Evolutionary conservation across 352 stramenopile species (phyloP).

Genomic region (Globisporangium nagaii): DNA sequence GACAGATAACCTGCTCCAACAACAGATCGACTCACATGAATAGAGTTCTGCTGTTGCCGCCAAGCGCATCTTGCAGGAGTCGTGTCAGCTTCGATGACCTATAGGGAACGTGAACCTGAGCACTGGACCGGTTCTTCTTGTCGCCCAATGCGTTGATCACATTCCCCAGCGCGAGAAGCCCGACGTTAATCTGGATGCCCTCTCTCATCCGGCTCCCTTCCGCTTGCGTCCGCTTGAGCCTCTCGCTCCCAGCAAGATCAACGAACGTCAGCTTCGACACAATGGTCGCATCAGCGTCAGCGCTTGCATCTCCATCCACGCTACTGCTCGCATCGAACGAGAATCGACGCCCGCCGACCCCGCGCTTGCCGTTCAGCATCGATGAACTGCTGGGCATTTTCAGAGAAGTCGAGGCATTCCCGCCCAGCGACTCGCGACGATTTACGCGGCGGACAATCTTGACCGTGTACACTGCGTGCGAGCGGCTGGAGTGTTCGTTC

Average conservation of each 20-base stretch:
- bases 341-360: conserved; percentile 8
- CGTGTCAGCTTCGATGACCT: conserved; percentile 78
- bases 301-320: conserved; percentile 5
- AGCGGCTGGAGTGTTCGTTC: conserved; percentile 86
- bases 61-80: conserved; percentile 78
- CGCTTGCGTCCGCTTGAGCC: conserved; percentile 81
- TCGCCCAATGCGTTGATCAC: conserved; percentile 86
- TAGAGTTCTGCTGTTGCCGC: conserved; percentile 83
- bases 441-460: conserved; percentile 65
- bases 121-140: conserved; percentile 39
- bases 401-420: conserved; percentile 2
- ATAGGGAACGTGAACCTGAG: conserved; percentile 71
- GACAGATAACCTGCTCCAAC: no score
- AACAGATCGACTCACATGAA: conserved; percentile 62
- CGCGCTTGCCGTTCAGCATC: conserved; percentile 9
- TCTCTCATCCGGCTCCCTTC: conserved; percentile 86
- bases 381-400: conserved; percentile 2
- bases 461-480: conserved; percentile 83
- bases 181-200: conserved; percentile 87
- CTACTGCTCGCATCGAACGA: conserved; percentile 9
- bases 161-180: conserved; percentile 77
- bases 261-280: conserved; percentile 87
- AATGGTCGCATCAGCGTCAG: conserved; percentile 30
- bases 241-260: conserved; percentile 80
- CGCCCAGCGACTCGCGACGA: conserved; percentile 16